Base-by-base conservation (phyloP, 306 rosid genomes). In the Purshia tridentata region DNA sequence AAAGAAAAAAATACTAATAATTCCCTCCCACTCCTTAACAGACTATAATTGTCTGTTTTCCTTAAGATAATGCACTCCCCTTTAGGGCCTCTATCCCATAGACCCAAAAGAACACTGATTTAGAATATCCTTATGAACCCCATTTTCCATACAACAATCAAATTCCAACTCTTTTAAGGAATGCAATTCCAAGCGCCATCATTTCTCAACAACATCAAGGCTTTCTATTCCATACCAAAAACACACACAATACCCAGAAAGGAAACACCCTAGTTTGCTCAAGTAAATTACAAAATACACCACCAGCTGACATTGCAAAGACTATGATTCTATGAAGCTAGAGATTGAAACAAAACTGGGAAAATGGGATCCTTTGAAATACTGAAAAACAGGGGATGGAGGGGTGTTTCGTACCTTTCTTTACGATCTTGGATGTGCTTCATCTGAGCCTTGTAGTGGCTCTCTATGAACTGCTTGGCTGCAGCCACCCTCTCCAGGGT, bases 401-500 rank as follows among this genome's bases (percentile, higher is more conserved):
- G 52, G 46, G 6, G 19, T 10, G 5, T 20, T 35, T 35, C 4
- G 3, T 63, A 88, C 98, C 98, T 93, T 22, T 89, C 88, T 40
- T 86, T 91, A 67, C 98, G 98, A n/a, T 91, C 97, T 70, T 73
- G 79, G 70, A 91, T 83, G 72, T 82, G 92, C 73, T 80, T 93
- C 88, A 55, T 86, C 61, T 91, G 98, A 79, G 97, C 72, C 81
- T 67, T 89, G 82, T 91, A 93, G 83, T 93, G 98, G 22, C 54
- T 84, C 82, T 91, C 98, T 46, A 91, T 93, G 81, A 83, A 93
- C 83, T 91, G 88, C 81, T 93, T 93, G 15, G 98, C 98, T 5
- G 83, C 96, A 72, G 91, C 97, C 11, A 91, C 98, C 80, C 86
- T 88, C 84, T 93, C 98, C 83, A 93, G 39, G 47, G 98, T 93